A percentile compares a stretch with the other conserved stretches of the same genome.
These are phyloP conservation scores for Paramecium sonneborni DNA, from an alignment of 73 alveolate genomes.

Conservation along the genomic window DNA sequence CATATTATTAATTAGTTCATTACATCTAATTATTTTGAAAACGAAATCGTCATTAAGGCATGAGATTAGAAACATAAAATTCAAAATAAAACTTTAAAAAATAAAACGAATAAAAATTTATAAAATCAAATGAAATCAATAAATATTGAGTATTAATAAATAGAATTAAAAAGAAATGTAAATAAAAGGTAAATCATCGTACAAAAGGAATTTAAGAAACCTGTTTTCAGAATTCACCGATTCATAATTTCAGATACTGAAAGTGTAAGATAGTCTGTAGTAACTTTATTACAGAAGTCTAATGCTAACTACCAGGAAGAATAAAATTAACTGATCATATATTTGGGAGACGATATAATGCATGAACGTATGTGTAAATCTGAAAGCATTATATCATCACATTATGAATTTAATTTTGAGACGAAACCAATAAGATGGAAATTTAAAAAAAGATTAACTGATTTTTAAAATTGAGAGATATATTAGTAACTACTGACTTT, in stretches of 20 bases:
- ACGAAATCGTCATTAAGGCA: too few species aligned
- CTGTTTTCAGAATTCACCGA: too few species aligned
- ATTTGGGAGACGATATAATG: neutral
- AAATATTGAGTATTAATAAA: too few species aligned
- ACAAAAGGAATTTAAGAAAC: too few species aligned
- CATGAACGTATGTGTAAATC: neutral
- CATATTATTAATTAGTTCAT: too few species aligned
- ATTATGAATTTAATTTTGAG: neutral
- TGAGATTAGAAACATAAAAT: too few species aligned
- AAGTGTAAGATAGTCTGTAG: neutral
- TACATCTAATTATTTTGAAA: too few species aligned
- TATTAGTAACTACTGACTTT: neutral
- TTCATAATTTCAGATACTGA: too few species aligned
- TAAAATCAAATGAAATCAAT: too few species aligned
- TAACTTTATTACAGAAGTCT: neutral
- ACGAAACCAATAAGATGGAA: slow-evolving; percentile 21
- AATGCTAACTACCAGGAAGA: neutral
- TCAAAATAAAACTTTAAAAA: too few species aligned
- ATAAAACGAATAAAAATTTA: too few species aligned
- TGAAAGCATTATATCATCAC: neutral
- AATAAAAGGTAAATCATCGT: too few species aligned
- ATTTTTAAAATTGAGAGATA: neutral
- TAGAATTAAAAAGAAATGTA: neutral
- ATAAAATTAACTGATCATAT: neutral
- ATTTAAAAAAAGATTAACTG: neutral